Evolutionary conservation across 116 monocot genomes (phyloP).

Genomic region (Phalaenopsis hybrid): DNA sequence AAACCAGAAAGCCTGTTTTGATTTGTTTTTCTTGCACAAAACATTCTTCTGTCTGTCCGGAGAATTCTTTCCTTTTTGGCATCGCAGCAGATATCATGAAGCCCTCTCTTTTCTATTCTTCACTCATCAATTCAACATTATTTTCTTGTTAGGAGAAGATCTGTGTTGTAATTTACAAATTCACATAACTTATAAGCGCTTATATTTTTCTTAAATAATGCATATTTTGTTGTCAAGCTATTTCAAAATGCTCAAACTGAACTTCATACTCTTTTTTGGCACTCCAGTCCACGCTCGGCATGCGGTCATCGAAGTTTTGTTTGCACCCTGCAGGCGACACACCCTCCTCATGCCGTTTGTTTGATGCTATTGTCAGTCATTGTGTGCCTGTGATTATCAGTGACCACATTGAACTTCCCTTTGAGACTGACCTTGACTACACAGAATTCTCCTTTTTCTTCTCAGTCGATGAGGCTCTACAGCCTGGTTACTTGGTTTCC

Average conservation of each 20-base stretch:
- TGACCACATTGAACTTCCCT: slow-evolving; percentile 87
- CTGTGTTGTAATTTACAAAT: not conserved
- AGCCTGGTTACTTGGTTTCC: slow-evolving; percentile 41
- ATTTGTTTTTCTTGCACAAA: not conserved
- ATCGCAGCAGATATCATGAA: not conserved
- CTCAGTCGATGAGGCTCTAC: slow-evolving; percentile 56
- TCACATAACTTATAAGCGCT: no score
- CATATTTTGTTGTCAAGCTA: no score
- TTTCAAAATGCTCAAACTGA: not conserved
- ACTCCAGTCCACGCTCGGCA: slow-evolving; percentile 67
- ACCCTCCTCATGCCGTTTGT: slow-evolving; percentile 92
- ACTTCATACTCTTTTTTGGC: not conserved
- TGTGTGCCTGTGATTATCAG: slow-evolving; percentile 88
- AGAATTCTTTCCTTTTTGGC: not conserved
- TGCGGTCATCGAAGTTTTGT: slow-evolving; percentile 92
- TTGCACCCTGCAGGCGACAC: slow-evolving; percentile 94
- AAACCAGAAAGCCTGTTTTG: not conserved
- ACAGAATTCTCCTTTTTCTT: slow-evolving; percentile 72
- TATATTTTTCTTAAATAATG: no score
- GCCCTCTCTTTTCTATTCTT: not conserved
- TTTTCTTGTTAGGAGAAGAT: not conserved
- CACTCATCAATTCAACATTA: not conserved
- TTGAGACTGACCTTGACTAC: slow-evolving; percentile 83
- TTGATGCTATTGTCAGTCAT: slow-evolving; percentile 90
- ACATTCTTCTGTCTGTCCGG: not conserved